phyloP scores from a whole-genome alignment of 306 rosid genomes.

The Lagenaria siceraria region DNA sequence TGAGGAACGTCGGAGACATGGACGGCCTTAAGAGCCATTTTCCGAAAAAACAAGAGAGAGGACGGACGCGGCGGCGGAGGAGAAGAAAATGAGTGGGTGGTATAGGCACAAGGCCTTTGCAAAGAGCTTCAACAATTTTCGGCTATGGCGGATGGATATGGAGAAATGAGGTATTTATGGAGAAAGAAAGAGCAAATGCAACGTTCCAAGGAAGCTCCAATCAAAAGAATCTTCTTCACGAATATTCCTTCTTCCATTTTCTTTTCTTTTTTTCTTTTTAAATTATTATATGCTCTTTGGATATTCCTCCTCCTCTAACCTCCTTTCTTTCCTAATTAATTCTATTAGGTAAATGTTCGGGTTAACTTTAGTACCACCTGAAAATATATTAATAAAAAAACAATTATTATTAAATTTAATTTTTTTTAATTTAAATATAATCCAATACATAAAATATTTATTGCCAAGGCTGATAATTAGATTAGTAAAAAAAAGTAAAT shows the following conservation, averaged over 20 bases:
- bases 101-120: neutral
- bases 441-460: no score
- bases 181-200: neutral
- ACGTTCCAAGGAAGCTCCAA: neutral
- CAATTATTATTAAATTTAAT: no score
- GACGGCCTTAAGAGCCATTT: slow-evolving; percentile 42
- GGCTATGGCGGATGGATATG: neutral
- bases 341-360: no score
- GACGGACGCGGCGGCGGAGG: neutral
- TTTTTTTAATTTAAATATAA: no score
- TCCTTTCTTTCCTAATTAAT: neutral
- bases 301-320: neutral
- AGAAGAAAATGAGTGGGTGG: neutral
- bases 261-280: neutral
- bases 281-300: neutral
- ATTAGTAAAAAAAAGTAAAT: no score
- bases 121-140: neutral
- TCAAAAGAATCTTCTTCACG: neutral
- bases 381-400: no score
- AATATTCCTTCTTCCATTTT: neutral
- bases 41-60: neutral
- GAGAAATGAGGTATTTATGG: slow-evolving; percentile 2
- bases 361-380: no score
- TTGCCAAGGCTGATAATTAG: no score
- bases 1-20: slow-evolving; percentile 47